Evolutionary conservation across 129 eudicot genomes (phyloP).

Genomic region (Chrysanthemum seticuspe): DNA sequence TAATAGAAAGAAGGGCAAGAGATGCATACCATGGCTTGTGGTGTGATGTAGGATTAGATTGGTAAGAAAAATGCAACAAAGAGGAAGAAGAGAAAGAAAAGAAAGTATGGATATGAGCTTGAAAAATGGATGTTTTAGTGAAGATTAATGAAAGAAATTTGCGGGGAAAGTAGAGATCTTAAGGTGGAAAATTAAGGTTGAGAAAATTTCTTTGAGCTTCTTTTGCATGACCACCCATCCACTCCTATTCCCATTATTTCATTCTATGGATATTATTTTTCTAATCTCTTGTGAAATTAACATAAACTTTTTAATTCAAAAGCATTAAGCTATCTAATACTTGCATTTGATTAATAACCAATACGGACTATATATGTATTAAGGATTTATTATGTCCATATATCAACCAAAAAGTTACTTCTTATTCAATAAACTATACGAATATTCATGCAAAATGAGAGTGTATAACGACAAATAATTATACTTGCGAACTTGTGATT

Average conservation of each 20-base stretch:
- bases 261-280: conserved; percentile 25
- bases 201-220: conserved; percentile 33
- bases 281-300: not conserved
- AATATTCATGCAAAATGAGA: too few relatives aligned
- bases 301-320: not conserved
- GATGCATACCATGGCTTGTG: conserved; percentile 39
- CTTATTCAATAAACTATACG: too few relatives aligned
- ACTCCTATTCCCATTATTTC: conserved; percentile 29
- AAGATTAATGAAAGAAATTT: conserved; percentile 30
- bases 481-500: too few relatives aligned
- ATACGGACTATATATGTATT: too few relatives aligned
- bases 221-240: conserved; percentile 41
- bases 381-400: too few relatives aligned
- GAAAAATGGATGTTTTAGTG: conserved; percentile 27
- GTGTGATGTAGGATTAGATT: conserved; percentile 21
- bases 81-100: conserved; percentile 19
- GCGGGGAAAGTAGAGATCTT: conserved; percentile 37
- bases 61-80: conserved; percentile 21
- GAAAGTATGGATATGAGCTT: conserved; percentile 19
- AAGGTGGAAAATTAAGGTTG: conserved; percentile 30
- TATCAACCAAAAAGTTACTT: too few relatives aligned
- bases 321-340: too few relatives aligned
- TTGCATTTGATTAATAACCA: too few relatives aligned
- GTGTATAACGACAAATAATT: too few relatives aligned
- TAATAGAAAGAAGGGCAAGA: not conserved